Evolutionary conservation across 1,284 basidiomycete genomes (phyloP), one percentile per base, ranked within the genome.

Genomic region (Agroathelia rolfsii): DNA sequence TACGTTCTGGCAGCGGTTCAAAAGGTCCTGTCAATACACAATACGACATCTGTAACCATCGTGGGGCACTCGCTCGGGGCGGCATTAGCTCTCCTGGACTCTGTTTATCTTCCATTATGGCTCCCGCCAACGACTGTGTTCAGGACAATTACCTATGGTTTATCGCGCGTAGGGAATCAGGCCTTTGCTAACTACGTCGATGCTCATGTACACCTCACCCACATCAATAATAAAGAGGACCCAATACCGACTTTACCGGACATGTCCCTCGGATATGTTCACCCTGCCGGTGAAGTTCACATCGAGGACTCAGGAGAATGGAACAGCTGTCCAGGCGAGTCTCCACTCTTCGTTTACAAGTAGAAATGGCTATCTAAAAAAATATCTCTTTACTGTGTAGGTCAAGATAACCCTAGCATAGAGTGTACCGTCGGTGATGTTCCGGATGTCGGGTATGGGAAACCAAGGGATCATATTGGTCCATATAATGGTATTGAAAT

Each of bases 181-280:
- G 67, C 54, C 0, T 76, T 73, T 37, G 74, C 73, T 1, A 40
- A 72, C 43, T 76, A 68, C 38, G 62, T 79, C 14, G 74, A 79
- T 43, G 47, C 49, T 6, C 50, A 66, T 23, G 30, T 58, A 7
- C 34, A 49, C 6, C 34, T 71, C 25, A 62, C 62, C 9, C 72
- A 62, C 28, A 55, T 76, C 28, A 74, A 64, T 39, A 71, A 76
- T 46, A 47, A 59, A 54, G 47, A 64, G 24, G 68, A 72, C 36
- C 35, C 61, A 1, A 46, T 72, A 6, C 70, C 69, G 10, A 68
- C 56, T 24, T 24, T 69, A 3, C 73, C 72, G 42, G 69, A 67
- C 4, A 56, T 44, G 40, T 64, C 61, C 47, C 40, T 76, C 19
- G 74, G 64, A 3, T 80, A 53, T 51, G 58, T 59, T 16, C 77